phyloP scores from a whole-genome alignment of 306 rosid genomes.

The Glycyrrhiza uralensis region DNA sequence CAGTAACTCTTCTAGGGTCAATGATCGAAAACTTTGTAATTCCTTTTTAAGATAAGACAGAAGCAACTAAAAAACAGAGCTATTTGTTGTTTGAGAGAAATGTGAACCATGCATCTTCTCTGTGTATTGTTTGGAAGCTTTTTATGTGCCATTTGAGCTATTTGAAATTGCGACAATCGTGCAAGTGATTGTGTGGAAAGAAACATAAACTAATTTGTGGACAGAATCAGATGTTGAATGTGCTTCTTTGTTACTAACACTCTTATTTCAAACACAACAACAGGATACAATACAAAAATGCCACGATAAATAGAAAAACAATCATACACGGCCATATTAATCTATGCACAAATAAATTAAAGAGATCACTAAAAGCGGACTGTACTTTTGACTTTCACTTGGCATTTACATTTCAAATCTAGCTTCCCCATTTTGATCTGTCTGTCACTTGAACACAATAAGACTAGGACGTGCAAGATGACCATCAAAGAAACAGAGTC shows the following conservation, averaged over 20 bases:
- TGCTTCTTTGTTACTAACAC: conserved; percentile 28
- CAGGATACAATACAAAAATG: conserved; percentile 32
- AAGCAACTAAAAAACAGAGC: not conserved
- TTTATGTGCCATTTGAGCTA: not conserved
- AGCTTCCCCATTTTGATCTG: conserved; percentile 35
- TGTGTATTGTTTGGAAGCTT: not conserved
- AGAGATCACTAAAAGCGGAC: conserved; percentile 28
- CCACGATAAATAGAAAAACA: conserved; percentile 46
- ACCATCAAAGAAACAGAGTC: conserved; percentile 49
- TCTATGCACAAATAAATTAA: conserved; percentile 45
- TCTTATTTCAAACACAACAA: conserved; percentile 38
- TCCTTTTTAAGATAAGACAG: not conserved
- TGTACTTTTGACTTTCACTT: conserved; percentile 36
- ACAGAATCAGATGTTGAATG: conserved; percentile 32
- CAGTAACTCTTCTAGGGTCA: conserved; percentile 10
- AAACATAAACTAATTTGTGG: not conserved
- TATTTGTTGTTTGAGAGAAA: conserved; percentile 4
- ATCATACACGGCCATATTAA: conserved; percentile 37
- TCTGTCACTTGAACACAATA: conserved; percentile 37
- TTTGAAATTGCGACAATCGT: not conserved
- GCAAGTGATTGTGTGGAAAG: not conserved
- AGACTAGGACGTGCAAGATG: conserved; percentile 47
- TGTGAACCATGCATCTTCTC: not conserved
- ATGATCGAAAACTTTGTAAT: not conserved
- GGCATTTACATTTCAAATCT: conserved; percentile 37